Evolutionary conservation across 305 asterid genomes (phyloP).

Genomic region (Fraxinus velutina): DNA sequence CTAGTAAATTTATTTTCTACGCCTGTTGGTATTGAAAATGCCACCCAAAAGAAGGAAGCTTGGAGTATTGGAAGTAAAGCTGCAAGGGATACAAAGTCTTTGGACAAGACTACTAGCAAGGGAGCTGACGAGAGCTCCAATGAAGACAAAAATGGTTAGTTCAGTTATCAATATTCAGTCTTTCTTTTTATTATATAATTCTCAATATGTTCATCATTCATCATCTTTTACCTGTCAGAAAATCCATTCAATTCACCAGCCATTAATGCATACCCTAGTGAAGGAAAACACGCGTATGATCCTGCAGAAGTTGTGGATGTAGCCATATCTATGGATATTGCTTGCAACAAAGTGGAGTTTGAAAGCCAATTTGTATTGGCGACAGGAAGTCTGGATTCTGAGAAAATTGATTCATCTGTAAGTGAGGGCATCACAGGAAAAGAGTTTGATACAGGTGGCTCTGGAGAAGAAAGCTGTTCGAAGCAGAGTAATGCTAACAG

Average conservation of each 20-base stretch:
- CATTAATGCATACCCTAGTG: slow-evolving; percentile 15
- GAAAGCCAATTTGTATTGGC: background rate
- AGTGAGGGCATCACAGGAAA: background rate
- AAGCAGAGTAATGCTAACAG: background rate
- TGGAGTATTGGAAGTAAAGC: slow-evolving; percentile 17
- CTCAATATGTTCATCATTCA: slow-evolving; percentile 14
- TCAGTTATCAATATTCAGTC: background rate
- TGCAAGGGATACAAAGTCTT: background rate
- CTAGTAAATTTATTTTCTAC: background rate
- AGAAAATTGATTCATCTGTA: background rate
- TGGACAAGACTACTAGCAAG: background rate
- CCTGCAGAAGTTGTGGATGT: slow-evolving; percentile 21
- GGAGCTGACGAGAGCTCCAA: slow-evolving; percentile 16
- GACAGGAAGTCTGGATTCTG: background rate
- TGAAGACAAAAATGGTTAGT: slow-evolving; percentile 31
- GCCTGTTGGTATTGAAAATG: background rate
- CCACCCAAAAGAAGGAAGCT: background rate
- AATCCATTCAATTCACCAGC: slow-evolving; percentile 14
- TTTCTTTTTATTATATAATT: background rate
- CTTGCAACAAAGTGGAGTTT: slow-evolving; percentile 16
- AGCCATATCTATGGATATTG: slow-evolving; percentile 19
- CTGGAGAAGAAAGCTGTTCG: background rate
- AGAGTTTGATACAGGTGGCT: background rate
- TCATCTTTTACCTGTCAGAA: slow-evolving; percentile 11
- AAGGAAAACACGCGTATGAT: slow-evolving; percentile 14